These are phyloP conservation scores for Umbilicus rupestris DNA, from an alignment of 164 flowering plant species.

Conservation along the genomic window DNA sequence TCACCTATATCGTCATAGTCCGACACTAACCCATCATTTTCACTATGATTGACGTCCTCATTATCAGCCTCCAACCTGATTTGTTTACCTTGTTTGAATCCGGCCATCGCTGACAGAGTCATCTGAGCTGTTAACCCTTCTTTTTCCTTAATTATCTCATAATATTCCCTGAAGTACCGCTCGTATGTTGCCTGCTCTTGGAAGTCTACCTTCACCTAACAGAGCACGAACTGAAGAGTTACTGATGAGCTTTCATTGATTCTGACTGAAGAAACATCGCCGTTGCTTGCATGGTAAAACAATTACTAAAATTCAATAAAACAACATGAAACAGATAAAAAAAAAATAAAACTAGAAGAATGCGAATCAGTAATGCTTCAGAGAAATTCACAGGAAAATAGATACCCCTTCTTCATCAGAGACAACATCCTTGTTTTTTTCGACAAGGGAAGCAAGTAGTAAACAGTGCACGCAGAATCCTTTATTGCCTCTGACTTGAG, in stretches of 20 bases:
- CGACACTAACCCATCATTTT: slow-evolving; percentile 19
- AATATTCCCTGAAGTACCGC: slow-evolving; percentile 56
- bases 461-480: slow-evolving; percentile 65
- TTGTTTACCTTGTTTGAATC: slow-evolving; percentile 27
- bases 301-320: too few species aligned
- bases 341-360: neutral
- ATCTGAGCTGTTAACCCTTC: slow-evolving; percentile 34
- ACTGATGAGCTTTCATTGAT: too few species aligned
- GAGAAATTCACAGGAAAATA: slow-evolving; percentile 1
- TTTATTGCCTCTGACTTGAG: slow-evolving; percentile 26
- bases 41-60: slow-evolving; percentile 19
- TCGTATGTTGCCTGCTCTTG: slow-evolving; percentile 49
- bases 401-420: slow-evolving; percentile 56
- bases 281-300: too few species aligned
- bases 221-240: too few species aligned
- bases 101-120: slow-evolving; percentile 29
- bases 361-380: neutral
- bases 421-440: slow-evolving; percentile 42
- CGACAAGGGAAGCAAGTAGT: slow-evolving; percentile 43
- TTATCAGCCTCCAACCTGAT: slow-evolving; percentile 12
- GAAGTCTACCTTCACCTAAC: slow-evolving; percentile 63
- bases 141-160: slow-evolving; percentile 44
- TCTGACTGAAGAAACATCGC: too few species aligned
- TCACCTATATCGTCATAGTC: slow-evolving; percentile 24
- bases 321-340: too few species aligned